Conservation (phyloP, 495 filamentous ascomycete genomes). For the Podospora pseudoanserina region DNA sequence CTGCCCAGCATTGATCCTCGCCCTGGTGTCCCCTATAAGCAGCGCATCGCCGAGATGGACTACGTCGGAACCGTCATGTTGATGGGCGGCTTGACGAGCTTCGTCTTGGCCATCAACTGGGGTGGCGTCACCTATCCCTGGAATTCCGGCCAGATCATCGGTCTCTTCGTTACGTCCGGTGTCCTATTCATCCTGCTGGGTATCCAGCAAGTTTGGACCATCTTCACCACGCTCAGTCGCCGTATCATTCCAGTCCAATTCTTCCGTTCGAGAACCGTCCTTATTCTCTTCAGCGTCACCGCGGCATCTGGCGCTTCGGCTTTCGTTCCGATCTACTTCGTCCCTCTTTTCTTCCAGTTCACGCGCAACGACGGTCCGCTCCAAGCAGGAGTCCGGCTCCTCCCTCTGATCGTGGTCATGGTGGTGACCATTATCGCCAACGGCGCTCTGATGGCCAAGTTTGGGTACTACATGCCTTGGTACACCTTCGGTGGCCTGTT, state of each 20-base stretch:
- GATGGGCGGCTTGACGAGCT: conserved; percentile 35
- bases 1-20: conserved; percentile 46
- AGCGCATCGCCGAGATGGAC: conserved; percentile 38
- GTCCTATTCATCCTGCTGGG: conserved; percentile 48
- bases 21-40: conserved; percentile 29
- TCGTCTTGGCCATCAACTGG: conserved; percentile 52
- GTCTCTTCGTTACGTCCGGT: conserved; percentile 46
- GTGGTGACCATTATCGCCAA: conserved; percentile 45
- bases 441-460: conserved; percentile 48
- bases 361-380: conserved; percentile 46
- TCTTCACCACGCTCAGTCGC: conserved; percentile 42
- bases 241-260: conserved; percentile 56
- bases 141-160: conserved; percentile 50
- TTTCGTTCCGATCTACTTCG: conserved; percentile 45
- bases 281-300: conserved; percentile 44
- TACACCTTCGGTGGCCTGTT: conserved; percentile 50
- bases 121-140: conserved; percentile 54
- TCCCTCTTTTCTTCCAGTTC: conserved; percentile 62
- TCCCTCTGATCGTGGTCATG: conserved; percentile 54
- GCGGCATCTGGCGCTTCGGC: conserved; percentile 33
- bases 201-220: conserved; percentile 47
- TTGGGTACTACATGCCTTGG: conserved; percentile 56
- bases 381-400: conserved; percentile 50
- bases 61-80: conserved; percentile 42
- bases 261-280: conserved; percentile 35